Percentiles rank a stretch among this genome's conserved stretches.
These are phyloP conservation scores for Raddia guianensis DNA, from an alignment of 176 grass and related monocot genomes.

Conservation along the genomic window DNA sequence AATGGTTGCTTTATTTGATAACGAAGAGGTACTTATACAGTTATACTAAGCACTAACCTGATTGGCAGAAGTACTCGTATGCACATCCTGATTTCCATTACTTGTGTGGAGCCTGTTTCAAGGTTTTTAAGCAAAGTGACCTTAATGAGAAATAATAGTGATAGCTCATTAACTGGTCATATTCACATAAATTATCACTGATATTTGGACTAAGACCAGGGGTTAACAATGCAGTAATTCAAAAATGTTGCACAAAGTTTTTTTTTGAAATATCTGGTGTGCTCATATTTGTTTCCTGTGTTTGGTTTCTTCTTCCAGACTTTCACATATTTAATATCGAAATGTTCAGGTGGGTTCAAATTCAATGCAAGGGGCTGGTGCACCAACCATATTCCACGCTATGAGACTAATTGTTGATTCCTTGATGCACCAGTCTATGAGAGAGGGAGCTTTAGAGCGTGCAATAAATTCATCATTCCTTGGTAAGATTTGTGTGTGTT, in stretches of 20 bases:
- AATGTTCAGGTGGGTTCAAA: constrained; percentile 80
- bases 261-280: neutral
- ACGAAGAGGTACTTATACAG: constrained; percentile 72
- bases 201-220: neutral
- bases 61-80: constrained; percentile 3
- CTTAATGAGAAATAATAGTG: neutral
- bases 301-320: neutral
- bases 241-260: neutral
- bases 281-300: neutral
- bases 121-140: neutral
- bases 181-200: neutral
- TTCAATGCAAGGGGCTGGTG: constrained; percentile 91
- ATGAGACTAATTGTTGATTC: constrained; percentile 78
- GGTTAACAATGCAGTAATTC: neutral
- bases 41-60: neutral
- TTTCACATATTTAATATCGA: neutral
- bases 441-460: constrained; percentile 82
- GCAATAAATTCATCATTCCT: constrained; percentile 92
- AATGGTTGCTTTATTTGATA: constrained; percentile 97
- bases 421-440: constrained; percentile 72
- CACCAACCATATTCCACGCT: constrained; percentile 91
- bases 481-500: constrained; percentile 51
- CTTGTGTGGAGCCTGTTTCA: neutral
- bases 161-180: neutral
- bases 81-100: neutral